Evolutionary conservation across 805 yeast genomes (phyloP).

Genomic region (Saturnispora kantuleensis): DNA sequence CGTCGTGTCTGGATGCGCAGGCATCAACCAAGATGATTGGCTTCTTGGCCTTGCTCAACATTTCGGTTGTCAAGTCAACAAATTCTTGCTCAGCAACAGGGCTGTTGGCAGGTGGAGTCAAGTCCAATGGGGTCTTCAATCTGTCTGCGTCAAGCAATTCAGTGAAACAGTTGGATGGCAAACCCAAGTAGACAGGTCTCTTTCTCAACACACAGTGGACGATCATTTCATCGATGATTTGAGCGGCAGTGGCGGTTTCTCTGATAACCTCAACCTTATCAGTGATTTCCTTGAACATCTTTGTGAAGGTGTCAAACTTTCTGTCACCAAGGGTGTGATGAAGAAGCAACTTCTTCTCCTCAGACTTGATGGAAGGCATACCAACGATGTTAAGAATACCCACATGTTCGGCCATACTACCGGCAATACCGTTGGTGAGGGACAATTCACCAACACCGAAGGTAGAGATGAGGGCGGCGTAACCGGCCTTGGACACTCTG

Average conservation of each 20-base stretch:
- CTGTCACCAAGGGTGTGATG: conserved; percentile 84
- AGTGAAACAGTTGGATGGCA: conserved; percentile 76
- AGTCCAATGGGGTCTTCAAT: conserved; percentile 48
- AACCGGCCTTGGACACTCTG: conserved; percentile 50
- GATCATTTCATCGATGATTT: conserved; percentile 63
- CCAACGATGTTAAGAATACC: conserved; percentile 81
- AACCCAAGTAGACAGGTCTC: conserved; percentile 74
- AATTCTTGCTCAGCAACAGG: conserved; percentile 56
- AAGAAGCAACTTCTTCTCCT: conserved; percentile 59
- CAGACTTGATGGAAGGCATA: conserved; percentile 69
- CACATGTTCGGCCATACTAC: conserved; percentile 83
- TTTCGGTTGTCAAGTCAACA: conserved; percentile 38
- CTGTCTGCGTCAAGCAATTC: conserved; percentile 47
- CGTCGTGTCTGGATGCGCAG: conserved; percentile 72
- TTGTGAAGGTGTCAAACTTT: conserved; percentile 67
- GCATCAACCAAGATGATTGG: conserved; percentile 81
- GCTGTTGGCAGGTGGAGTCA: conserved; percentile 48
- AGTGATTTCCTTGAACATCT: conserved; percentile 68
- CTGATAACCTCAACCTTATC: conserved; percentile 56
- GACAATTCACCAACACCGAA: conserved; percentile 88
- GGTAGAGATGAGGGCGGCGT: conserved; percentile 69
- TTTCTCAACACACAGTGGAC: conserved; percentile 61
- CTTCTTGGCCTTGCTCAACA: conserved; percentile 49
- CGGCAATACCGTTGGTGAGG: conserved; percentile 80
- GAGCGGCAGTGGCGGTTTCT: conserved; percentile 57